Percentiles rank a stretch among this genome's conserved stretches.
Evolutionary conservation across 805 yeast species (phyloP).

Genomic region (Candida multigemmis): DNA sequence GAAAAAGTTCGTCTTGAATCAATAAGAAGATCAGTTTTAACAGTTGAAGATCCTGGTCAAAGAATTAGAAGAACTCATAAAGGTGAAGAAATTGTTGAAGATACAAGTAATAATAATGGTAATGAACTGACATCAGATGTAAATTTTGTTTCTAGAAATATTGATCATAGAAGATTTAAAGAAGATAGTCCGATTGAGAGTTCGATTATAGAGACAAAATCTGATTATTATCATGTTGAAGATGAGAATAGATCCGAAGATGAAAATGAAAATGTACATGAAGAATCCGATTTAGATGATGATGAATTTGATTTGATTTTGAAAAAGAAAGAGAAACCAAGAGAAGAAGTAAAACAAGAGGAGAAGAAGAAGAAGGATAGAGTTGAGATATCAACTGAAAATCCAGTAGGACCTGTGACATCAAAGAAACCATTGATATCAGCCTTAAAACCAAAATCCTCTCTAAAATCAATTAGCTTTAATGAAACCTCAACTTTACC

Average conservation of each 20-base stretch:
- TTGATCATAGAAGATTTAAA: conserved; percentile 28
- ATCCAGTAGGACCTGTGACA: conserved; percentile 1
- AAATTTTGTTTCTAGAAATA: conserved; percentile 18
- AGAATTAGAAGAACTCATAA: conserved; percentile 74
- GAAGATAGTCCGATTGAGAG: conserved; percentile 8
- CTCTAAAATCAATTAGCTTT: conserved; percentile 2
- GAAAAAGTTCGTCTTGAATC: conserved; percentile 63
- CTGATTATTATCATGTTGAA: conserved; percentile 18
- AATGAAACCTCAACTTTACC: conserved; percentile 3
- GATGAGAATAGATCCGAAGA: conserved; percentile 8
- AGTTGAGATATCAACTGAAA: conserved; percentile 2
- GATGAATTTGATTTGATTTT: conserved; percentile 25
- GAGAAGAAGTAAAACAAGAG: conserved; percentile 1
- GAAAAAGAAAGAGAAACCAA: conserved; percentile 6
- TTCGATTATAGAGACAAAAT: conserved; percentile 2
- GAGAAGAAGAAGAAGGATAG: conserved; percentile 1
- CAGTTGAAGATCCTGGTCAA: conserved; percentile 42
- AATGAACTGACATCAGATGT: conserved; percentile 15
- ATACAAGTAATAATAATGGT: conserved; percentile 12
- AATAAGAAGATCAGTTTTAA: conserved; percentile 59
- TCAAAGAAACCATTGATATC: conserved; percentile 3
- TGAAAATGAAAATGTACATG: conserved; percentile 3
- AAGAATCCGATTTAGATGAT: conserved; percentile 11
- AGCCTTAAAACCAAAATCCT: conserved; percentile 6
- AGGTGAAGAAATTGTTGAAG: conserved; percentile 77